A percentile compares a stretch with the other conserved stretches of the same genome.
Evolutionary conservation across 2,329 filamentous ascomycete genomes (phyloP).

Genomic region (Hymenoscyphus infarciens): DNA sequence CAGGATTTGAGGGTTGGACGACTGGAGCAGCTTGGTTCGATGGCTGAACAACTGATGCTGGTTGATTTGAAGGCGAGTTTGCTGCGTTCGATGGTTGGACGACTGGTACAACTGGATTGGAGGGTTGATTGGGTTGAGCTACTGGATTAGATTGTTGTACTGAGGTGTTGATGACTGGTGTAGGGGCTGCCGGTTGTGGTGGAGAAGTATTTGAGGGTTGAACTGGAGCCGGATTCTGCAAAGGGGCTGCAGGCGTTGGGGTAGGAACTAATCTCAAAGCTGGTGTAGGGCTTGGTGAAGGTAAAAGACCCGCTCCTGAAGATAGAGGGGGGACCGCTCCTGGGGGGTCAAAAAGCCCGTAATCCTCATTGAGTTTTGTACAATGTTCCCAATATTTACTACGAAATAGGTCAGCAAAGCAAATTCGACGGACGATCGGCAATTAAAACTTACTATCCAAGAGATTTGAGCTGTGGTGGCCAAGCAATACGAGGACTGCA

Average conservation of each 20-base stretch:
- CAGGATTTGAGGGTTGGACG: not conserved
- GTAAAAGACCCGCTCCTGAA: slow-evolving; percentile 3
- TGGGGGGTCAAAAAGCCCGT: slow-evolving; percentile 41
- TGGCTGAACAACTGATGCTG: not conserved
- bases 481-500: slow-evolving; percentile 24
- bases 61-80: not conserved
- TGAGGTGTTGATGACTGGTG: slow-evolving; percentile 6
- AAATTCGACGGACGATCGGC: no score
- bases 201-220: slow-evolving; percentile 14
- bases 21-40: not conserved
- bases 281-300: not conserved
- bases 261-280: not conserved
- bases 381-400: slow-evolving; percentile 36
- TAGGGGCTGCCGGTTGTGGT: not conserved
- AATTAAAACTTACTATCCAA: slow-evolving; percentile 13
- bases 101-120: not conserved
- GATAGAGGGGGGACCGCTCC: slow-evolving; percentile 38
- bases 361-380: slow-evolving; percentile 36
- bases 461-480: slow-evolving; percentile 18
- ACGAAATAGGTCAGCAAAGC: no score
- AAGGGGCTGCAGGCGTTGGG: slow-evolving; percentile 20
- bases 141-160: not conserved
- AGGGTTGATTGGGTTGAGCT: not conserved
- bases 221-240: slow-evolving; percentile 18
- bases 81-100: not conserved